Evolutionary conservation across 176 grass and related monocot species (phyloP).

Genomic region (Calamus simplicifolius): DNA sequence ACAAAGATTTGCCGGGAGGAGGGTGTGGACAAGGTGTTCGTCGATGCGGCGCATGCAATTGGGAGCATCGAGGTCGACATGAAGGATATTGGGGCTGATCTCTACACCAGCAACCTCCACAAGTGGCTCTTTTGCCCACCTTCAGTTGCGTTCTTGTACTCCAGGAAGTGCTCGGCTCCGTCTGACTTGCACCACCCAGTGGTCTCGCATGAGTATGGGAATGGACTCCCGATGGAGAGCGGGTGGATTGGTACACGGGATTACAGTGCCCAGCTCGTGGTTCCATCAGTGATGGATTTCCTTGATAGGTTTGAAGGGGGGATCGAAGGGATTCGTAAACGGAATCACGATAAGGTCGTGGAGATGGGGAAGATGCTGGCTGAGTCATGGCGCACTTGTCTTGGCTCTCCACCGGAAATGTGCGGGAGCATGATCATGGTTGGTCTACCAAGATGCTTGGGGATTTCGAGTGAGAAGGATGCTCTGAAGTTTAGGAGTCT

Average conservation of each 20-base stretch:
- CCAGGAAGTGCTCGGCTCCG: constrained; percentile 26
- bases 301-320: constrained; percentile 81
- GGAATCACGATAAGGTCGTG: constrained; percentile 82
- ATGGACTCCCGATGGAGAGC: constrained; percentile 79
- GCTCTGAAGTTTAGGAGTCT: constrained; percentile 53
- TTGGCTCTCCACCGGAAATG: constrained; percentile 71
- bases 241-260: constrained; percentile 94
- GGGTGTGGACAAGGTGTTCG: constrained; percentile 77
- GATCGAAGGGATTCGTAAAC: constrained; percentile 59
- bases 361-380: constrained; percentile 91
- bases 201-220: constrained; percentile 81
- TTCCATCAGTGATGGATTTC: constrained; percentile 71
- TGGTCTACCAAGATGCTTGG: constrained; percentile 58
- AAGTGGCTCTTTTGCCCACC: constrained; percentile 98
- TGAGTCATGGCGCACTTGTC: constrained; percentile 75
- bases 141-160: constrained; percentile 75
- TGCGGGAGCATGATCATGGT: constrained; percentile 95
- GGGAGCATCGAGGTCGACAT: constrained; percentile 74
- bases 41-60: constrained; percentile 78
- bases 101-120: constrained; percentile 96
- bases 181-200: constrained; percentile 82
- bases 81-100: constrained; percentile 78
- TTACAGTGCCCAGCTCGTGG: constrained; percentile 82
- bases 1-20: constrained; percentile 76
- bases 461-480: constrained; percentile 47